Conservation (phyloP, 192 early-diverging fungal species). For the Backusella luteola region DNA sequence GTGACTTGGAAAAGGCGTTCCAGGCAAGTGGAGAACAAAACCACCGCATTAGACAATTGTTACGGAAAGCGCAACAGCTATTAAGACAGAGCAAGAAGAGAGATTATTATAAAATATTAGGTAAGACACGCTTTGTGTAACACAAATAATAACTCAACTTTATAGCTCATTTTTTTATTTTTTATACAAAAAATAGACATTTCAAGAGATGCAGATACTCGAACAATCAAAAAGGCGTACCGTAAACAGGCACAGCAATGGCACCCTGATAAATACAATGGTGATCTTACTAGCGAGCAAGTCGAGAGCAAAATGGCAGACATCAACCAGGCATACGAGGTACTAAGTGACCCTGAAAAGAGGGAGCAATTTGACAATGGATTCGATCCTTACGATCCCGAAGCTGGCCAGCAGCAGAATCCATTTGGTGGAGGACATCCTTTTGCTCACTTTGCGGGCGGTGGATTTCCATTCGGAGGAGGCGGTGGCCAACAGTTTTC, state of each 20-base stretch:
- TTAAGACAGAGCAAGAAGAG: slow-evolving; percentile 58
- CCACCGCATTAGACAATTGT: slow-evolving; percentile 50
- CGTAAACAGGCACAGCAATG: slow-evolving; percentile 85
- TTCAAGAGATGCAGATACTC: slow-evolving; percentile 60
- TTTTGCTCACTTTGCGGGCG: slow-evolving; percentile 54
- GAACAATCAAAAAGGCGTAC: slow-evolving; percentile 92
- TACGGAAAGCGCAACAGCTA: slow-evolving; percentile 62
- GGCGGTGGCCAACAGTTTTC: slow-evolving; percentile 40
- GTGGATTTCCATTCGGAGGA: slow-evolving; percentile 49
- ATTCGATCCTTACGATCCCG: slow-evolving; percentile 76
- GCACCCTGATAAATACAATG: slow-evolving; percentile 79
- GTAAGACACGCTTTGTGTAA: background rate
- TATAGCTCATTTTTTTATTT: background rate
- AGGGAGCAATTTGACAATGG: slow-evolving; percentile 71
- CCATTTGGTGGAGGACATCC: slow-evolving; percentile 45
- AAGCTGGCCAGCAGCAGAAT: slow-evolving; percentile 38
- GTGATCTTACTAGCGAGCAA: slow-evolving; percentile 70
- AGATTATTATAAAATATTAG: slow-evolving; percentile 95
- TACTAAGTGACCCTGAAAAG: slow-evolving; percentile 61
- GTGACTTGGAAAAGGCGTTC: slow-evolving; percentile 71
- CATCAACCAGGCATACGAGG: slow-evolving; percentile 92
- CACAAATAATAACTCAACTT: background rate
- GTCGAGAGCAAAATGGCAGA: slow-evolving; percentile 89
- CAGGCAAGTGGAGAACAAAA: slow-evolving; percentile 58
- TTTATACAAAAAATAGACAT: slow-evolving; percentile 48